Evolutionary conservation across 179 eudicot genomes (phyloP), one percentile per base, ranked within the genome.

Genomic region (Gypsophila paniculata): DNA sequence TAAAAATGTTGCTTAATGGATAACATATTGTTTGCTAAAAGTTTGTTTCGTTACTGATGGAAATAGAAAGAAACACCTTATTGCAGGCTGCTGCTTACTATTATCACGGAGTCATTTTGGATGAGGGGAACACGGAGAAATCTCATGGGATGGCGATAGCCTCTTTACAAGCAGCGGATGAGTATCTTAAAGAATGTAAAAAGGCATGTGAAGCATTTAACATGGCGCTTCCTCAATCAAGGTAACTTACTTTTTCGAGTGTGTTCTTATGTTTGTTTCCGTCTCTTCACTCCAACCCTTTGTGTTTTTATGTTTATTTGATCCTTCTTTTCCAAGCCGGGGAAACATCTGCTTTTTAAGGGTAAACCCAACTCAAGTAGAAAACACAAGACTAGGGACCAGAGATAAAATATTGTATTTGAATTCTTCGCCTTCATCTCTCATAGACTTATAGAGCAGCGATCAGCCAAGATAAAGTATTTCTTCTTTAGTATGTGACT

Each of bases 61-160:
- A 38, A 19, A 15, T 11, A 29, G 59, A 68, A 68, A 38, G 17
- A 15, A 44, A 22, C 49, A 19, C 57, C 55, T 69, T 73, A 66
- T 58, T 60, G 38, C 78, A 95, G 98, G 96, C 99, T 73, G 91
- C 96, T 29, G 99, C 98, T 76, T 95, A 95, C 79, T 95, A 95
- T 80, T 94, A 94, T 82, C 99, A 94, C 57, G 99, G 99, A 54
- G 81, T 94, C 74, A 94, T 94, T 75, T 88, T 95, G 71, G 99
- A 95, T 65, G 99, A 95, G 84, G 99, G 99, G 14, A 92, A 92
- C 80, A 95, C 96, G 26, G 99, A 92, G 78, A 95, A 95, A 82
- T 92, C 93, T 57, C 98, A 95, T 75, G 96, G 96, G 66, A 92
- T 95, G 98, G 99, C 99, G 61, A 91, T 95, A 39, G 90, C 98